These are phyloP conservation scores for Geotrichum fermentans DNA, from an alignment of 1,139 yeast genomes.

Conservation along the genomic window DNA sequence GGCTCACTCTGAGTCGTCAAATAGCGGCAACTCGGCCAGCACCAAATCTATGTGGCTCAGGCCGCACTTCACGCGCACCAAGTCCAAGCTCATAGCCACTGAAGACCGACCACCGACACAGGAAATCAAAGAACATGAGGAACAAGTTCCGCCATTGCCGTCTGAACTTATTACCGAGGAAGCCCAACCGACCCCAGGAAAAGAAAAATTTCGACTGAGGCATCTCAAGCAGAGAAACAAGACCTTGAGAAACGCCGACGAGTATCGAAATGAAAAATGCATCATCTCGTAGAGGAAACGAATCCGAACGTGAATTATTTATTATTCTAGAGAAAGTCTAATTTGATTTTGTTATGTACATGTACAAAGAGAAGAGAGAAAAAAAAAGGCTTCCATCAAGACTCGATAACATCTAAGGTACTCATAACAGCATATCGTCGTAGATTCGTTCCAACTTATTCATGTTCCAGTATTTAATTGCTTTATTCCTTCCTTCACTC, in stretches of 20 bases:
- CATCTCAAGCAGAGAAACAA: neutral
- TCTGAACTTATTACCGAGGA: too few relatives aligned
- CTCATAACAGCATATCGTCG: too few relatives aligned
- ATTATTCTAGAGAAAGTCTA: neutral
- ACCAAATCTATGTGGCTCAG: neutral
- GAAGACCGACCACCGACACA: neutral
- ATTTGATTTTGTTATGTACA: neutral
- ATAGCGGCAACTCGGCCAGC: neutral
- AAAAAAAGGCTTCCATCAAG: neutral
- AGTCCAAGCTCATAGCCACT: neutral
- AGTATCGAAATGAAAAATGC: constrained; percentile 2
- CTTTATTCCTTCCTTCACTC: too few relatives aligned
- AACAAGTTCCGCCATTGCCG: too few relatives aligned
- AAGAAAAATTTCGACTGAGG: neutral
- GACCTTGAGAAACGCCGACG: neutral
- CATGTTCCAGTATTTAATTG: too few relatives aligned
- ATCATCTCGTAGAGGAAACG: neutral
- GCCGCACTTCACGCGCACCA: neutral
- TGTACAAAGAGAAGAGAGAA: neutral
- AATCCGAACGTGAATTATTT: neutral
- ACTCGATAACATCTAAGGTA: too few relatives aligned
- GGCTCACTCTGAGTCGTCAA: neutral
- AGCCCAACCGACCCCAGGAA: neutral
- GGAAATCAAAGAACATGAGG: too few relatives aligned
- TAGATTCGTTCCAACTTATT: too few relatives aligned